A percentile compares a stretch with the other conserved stretches of the same genome.
phyloP scores from a whole-genome alignment of 2,329 filamentous ascomycete species.

The Lachnellula willkommii region DNA sequence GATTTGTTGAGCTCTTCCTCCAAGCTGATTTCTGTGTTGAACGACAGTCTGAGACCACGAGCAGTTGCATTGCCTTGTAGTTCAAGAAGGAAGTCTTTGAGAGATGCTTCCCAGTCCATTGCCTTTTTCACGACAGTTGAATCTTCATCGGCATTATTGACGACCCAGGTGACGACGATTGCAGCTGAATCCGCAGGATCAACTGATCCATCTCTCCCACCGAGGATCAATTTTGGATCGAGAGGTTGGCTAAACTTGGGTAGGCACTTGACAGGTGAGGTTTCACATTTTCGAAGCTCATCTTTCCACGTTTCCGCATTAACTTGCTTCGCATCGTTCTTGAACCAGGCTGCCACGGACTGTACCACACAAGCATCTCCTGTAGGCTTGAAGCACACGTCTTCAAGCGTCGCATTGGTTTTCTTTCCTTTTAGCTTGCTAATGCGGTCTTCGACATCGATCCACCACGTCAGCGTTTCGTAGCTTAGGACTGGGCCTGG shows the following conservation, averaged over 20 bases:
- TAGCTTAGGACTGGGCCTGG: conserved; percentile 78
- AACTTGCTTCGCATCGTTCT: conserved; percentile 57
- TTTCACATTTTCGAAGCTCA: conserved; percentile 66
- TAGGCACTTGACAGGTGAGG: conserved; percentile 76
- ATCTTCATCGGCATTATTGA: conserved; percentile 77
- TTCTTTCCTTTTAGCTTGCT: conserved; percentile 64
- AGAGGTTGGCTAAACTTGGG: conserved; percentile 87
- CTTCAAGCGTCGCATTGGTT: conserved; percentile 64
- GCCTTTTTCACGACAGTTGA: conserved; percentile 65
- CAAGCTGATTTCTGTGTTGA: conserved; percentile 90
- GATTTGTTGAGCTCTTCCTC: conserved; percentile 97
- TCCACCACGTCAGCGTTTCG: conserved; percentile 90
- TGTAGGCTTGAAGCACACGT: conserved; percentile 92
- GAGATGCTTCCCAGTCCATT: conserved; percentile 81
- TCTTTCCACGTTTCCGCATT: conserved; percentile 65
- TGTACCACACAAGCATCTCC: conserved; percentile 88
- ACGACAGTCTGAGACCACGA: conserved; percentile 80
- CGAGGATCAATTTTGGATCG: conserved; percentile 77
- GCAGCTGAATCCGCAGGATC: conserved; percentile 70
- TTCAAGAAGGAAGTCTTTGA: conserved; percentile 69
- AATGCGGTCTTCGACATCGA: conserved; percentile 77
- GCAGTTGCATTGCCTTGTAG: conserved; percentile 73
- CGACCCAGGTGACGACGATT: conserved; percentile 89
- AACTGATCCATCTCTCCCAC: conserved; percentile 63
- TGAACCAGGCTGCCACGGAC: conserved; percentile 85